These are phyloP conservation scores for Orbilia quercus DNA, from an alignment of 2,329 filamentous ascomycete species.

Conservation along the genomic window DNA sequence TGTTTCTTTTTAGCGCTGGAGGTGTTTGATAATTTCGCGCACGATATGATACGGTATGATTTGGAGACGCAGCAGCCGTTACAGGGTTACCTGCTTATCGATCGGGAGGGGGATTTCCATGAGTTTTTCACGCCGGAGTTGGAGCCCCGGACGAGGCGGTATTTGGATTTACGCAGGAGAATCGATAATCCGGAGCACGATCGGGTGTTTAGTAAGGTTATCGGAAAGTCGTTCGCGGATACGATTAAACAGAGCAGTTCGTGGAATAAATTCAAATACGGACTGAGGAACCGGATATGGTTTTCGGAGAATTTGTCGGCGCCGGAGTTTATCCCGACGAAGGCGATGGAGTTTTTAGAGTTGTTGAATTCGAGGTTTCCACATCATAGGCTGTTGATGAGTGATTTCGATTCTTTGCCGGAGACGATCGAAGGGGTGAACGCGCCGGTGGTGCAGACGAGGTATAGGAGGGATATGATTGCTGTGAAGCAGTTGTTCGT, in stretches of 20 bases:
- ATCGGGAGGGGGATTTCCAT: slow-evolving; percentile 86
- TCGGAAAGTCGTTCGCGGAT: slow-evolving; percentile 54
- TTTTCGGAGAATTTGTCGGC: slow-evolving; percentile 79
- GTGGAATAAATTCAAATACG: slow-evolving; percentile 65
- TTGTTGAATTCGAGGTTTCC: slow-evolving; percentile 89
- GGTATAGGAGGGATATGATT: slow-evolving; percentile 86
- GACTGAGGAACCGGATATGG: slow-evolving; percentile 71
- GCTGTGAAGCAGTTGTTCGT: slow-evolving; percentile 91
- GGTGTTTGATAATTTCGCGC: slow-evolving; percentile 98
- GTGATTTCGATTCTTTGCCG: slow-evolving; percentile 88
- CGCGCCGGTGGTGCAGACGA: slow-evolving; percentile 94
- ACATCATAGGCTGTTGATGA: slow-evolving; percentile 84
- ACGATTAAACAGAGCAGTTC: slow-evolving; percentile 32
- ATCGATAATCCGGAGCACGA: slow-evolving; percentile 65
- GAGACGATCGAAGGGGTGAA: slow-evolving; percentile 86
- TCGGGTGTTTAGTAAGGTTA: slow-evolving; percentile 50
- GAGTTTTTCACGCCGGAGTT: slow-evolving; percentile 87
- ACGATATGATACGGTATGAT: slow-evolving; percentile 94
- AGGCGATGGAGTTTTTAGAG: slow-evolving; percentile 96
- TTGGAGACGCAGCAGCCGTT: slow-evolving; percentile 80
- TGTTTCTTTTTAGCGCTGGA: slow-evolving; percentile 99
- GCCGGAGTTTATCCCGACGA: slow-evolving; percentile 93
- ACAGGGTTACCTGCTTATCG: slow-evolving; percentile 89
- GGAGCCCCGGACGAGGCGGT: slow-evolving; percentile 84
- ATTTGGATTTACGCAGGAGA: slow-evolving; percentile 83